Conservation (phyloP, 1,284 basidiomycete species). For the Trametes pubescens region DNA sequence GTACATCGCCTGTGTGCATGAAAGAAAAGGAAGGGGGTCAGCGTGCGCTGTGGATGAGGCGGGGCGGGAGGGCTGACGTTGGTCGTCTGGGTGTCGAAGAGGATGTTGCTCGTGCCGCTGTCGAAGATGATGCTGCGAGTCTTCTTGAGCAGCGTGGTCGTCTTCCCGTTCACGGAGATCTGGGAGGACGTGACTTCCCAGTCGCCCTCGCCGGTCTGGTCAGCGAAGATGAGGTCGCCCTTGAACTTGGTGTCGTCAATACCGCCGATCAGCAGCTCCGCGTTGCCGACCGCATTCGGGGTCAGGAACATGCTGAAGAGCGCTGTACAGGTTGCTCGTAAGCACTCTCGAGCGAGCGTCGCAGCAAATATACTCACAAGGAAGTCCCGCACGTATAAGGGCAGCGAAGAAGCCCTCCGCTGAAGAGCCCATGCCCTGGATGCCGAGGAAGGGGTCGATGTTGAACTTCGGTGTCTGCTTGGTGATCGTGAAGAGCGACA, state of each 20-base stretch:
- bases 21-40: not conserved
- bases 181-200: conserved; percentile 59
- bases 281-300: conserved; percentile 55
- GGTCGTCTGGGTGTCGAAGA: conserved; percentile 56
- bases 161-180: conserved; percentile 61
- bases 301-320: conserved; percentile 63
- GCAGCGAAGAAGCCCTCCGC: conserved; percentile 58
- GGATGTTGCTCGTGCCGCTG: conserved; percentile 62
- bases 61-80: conserved; percentile 44
- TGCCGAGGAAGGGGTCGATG: conserved; percentile 63
- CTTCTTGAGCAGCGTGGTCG: conserved; percentile 50
- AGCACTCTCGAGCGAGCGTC: not conserved
- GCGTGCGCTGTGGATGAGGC: not conserved
- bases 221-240: conserved; percentile 54
- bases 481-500: conserved; percentile 57
- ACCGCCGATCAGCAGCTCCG: conserved; percentile 62
- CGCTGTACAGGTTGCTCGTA: conserved; percentile 40
- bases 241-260: conserved; percentile 59
- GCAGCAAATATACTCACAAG: conserved; percentile 45
- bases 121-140: conserved; percentile 60
- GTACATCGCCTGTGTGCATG: conserved; percentile 55
- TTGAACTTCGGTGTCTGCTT: conserved; percentile 58
- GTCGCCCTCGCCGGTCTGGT: conserved; percentile 45
- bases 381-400: conserved; percentile 56
- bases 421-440: conserved; percentile 58